These are phyloP conservation scores for Candida patagonica DNA, from an alignment of 805 yeast genomes.

Conservation along the genomic window DNA sequence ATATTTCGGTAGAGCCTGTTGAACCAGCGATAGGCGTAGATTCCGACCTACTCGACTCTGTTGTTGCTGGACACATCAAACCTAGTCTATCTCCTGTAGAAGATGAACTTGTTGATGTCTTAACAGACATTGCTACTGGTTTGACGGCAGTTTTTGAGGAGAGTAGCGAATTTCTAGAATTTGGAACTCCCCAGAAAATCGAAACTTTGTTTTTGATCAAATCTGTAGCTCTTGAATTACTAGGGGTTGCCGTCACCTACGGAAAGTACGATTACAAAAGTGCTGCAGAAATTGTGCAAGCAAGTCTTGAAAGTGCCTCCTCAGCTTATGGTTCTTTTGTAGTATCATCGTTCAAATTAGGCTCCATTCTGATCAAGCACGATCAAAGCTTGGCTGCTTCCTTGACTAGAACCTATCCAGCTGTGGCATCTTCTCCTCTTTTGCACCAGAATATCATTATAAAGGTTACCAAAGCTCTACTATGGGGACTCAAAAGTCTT, in stretches of 20 bases:
- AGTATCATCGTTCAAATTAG: slow-evolving; percentile 43
- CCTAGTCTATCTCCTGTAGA: background rate
- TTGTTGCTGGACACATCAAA: slow-evolving; percentile 5
- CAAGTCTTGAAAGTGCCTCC: slow-evolving; percentile 42
- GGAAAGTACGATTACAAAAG: slow-evolving; percentile 37
- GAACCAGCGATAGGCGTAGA: background rate
- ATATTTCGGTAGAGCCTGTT: background rate
- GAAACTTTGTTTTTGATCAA: slow-evolving; percentile 47
- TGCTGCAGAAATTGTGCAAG: slow-evolving; percentile 39
- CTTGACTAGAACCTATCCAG: slow-evolving; percentile 32
- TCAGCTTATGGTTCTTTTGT: slow-evolving; percentile 46
- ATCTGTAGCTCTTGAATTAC: slow-evolving; percentile 47
- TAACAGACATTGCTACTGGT: slow-evolving; percentile 24
- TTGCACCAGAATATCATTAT: slow-evolving; percentile 40
- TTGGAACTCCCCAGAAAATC: slow-evolving; percentile 41
- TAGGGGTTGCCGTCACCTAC: slow-evolving; percentile 45
- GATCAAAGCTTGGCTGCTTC: slow-evolving; percentile 24
- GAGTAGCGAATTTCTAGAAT: slow-evolving; percentile 47
- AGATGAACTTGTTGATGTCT: slow-evolving; percentile 10
- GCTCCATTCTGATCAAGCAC: slow-evolving; percentile 39
- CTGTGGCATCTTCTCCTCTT: slow-evolving; percentile 39
- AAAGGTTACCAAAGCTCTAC: slow-evolving; percentile 47
- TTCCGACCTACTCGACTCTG: slow-evolving; percentile 1
- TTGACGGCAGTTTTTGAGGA: slow-evolving; percentile 43
- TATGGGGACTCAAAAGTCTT: slow-evolving; percentile 55